Base-by-base conservation (phyloP, 2,329 filamentous ascomycete species). In the Apiospora arundinis region DNA sequence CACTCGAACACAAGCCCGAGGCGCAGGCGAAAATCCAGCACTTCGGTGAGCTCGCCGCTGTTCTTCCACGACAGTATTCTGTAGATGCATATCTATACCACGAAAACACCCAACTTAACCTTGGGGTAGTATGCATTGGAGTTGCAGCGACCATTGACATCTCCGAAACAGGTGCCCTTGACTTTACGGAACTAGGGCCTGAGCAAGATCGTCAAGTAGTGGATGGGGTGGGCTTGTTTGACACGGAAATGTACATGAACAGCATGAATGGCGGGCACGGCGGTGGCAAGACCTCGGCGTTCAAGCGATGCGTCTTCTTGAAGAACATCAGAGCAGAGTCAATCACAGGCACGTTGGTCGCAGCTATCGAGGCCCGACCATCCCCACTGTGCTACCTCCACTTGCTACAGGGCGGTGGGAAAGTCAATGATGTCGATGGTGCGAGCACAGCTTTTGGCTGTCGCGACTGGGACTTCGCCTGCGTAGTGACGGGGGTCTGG, bases 261-360 rank as follows among this genome's bases (percentile, higher is more conserved):
- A 75, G 73, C 16, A 88, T 92, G 86, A 88, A 92, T 68, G 86
- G 87, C 32, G 89, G 89, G 0, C 88, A 91, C 69, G 83, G 82
- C 23, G 81, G 85, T 28, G 84, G 86, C 74, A 91, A 90, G 81
- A 91, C 88, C 0, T 91, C 87, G 12, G 85, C 89, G 0, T 91
- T 92, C 82, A 91, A 92, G 80, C 85, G 90, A 74, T 92, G 90
- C 76, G 56, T 92, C 42, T 91, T 92, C 75, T 78, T 92, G 9
- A 87, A 87, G 71, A 0, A 76, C 48, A 86, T 91, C 16, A 82
- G 82, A 73, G 71, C 70, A 68, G 49, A 1, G 2, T 69, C 78
- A 1, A 49, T 88, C 0, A 75, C 78, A 32, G 66, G 80, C 0
- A 74, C 75, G 6, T 79, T 92, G 63, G 70, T 85, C 18, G 71